Conservation (phyloP, 306 rosid genomes). For the Mimosa pudica region DNA sequence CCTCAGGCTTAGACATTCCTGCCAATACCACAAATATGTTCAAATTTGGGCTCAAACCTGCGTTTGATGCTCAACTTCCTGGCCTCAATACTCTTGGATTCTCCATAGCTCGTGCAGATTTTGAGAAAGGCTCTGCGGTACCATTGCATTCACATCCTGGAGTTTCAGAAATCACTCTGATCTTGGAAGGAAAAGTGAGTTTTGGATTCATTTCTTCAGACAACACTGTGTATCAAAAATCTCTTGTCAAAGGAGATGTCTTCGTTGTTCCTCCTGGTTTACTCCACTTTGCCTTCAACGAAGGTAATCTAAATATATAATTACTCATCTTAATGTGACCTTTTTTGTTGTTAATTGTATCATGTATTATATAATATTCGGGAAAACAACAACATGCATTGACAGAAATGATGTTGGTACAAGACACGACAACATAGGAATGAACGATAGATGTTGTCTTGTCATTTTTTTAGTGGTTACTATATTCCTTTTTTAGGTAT, state of each 20-base stretch:
- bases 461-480: too few relatives aligned
- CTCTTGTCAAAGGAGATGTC: background rate
- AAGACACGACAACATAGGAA: too few relatives aligned
- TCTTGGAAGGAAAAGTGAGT: background rate
- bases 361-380: background rate
- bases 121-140: background rate
- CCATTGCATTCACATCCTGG: background rate
- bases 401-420: too few relatives aligned
- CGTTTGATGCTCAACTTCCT: background rate
- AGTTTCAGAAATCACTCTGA: background rate
- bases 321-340: background rate
- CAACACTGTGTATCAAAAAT: background rate
- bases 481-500: too few relatives aligned
- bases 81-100: background rate
- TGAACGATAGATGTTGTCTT: too few relatives aligned
- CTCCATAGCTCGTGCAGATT: background rate
- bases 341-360: background rate
- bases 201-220: background rate
- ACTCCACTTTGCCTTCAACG: background rate
- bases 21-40: background rate
- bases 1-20: background rate
- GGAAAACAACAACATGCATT: too few relatives aligned
- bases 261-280: background rate
- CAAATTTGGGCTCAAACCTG: background rate
- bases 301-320: background rate